These are phyloP conservation scores for Elongisporangium anandrum DNA, from an alignment of 352 stramenopile genomes.

Conservation along the genomic window DNA sequence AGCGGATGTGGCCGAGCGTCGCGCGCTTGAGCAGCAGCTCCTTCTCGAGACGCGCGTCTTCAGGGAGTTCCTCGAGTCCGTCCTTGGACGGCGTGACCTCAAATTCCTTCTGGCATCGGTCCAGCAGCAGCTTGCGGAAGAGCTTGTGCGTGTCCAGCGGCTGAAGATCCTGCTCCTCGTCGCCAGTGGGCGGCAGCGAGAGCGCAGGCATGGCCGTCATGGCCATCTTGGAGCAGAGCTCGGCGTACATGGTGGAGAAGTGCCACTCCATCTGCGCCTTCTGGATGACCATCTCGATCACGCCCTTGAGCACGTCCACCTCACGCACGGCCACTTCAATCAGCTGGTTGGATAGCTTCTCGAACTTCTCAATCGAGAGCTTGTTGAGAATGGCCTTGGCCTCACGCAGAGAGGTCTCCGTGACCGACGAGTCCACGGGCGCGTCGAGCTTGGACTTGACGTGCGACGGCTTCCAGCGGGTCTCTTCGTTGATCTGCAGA, in stretches of 20 bases:
- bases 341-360: conserved; percentile 91
- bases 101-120: conserved; percentile 94
- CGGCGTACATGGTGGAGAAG: conserved; percentile 96
- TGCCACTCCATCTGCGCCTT: conserved; percentile 97
- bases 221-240: conserved; percentile 91
- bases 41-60: conserved; percentile 64
- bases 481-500: conserved; percentile 78
- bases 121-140: conserved; percentile 93
- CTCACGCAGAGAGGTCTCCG: conserved; percentile 81
- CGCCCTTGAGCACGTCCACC: conserved; percentile 76
- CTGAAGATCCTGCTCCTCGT: conserved; percentile 47
- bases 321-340: conserved; percentile 88
- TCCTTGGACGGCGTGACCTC: conserved; percentile 81
- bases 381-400: conserved; percentile 95
- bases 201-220: conserved; percentile 81
- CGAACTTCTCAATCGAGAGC: conserved; percentile 96
- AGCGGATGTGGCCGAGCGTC: conserved; percentile 92
- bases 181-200: conserved; percentile 34
- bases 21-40: conserved; percentile 76
- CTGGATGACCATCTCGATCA: conserved; percentile 92
- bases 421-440: conserved; percentile 19
- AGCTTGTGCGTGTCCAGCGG: conserved; percentile 81
- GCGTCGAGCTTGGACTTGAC: conserved; percentile 53
- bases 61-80: conserved; percentile 43
- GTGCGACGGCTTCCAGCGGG: conserved; percentile 76